Conservation (phyloP, 2,329 filamentous ascomycete species). For the Chrysosphaeria jannelii region DNA sequence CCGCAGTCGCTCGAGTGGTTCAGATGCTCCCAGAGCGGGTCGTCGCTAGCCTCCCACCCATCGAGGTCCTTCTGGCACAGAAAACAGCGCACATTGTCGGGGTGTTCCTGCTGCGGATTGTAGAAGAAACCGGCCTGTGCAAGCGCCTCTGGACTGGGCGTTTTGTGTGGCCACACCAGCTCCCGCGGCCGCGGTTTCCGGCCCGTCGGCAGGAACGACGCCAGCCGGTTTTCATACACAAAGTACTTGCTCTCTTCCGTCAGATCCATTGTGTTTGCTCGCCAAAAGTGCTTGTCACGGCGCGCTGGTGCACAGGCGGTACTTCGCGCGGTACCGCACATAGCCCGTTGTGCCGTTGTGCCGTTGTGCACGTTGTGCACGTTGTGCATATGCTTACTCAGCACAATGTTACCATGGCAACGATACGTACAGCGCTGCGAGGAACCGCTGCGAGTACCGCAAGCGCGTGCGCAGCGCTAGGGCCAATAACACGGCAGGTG, state of each 20-base stretch:
- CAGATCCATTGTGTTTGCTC: conserved; percentile 6
- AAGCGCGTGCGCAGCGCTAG: too few relatives aligned
- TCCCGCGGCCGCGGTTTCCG: too few relatives aligned
- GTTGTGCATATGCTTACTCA: too few relatives aligned
- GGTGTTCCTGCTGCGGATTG: conserved; percentile 39
- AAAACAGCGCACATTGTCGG: conserved; percentile 78
- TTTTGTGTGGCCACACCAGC: conserved; percentile 66
- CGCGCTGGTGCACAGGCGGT: too few relatives aligned
- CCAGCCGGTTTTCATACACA: conserved; percentile 46
- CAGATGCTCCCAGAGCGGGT: conserved; percentile 59
- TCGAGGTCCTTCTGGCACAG: conserved; percentile 59
- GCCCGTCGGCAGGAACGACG: conserved; percentile 48
- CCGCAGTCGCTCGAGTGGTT: conserved; percentile 58
- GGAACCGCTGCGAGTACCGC: too few relatives aligned
- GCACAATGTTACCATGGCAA: too few relatives aligned
- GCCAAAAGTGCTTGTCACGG: too few relatives aligned
- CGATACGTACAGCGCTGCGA: too few relatives aligned
- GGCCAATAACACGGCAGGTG: conserved; percentile 1
- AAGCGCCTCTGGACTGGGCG: conserved; percentile 37
- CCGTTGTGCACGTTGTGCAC: too few relatives aligned
- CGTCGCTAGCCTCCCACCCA: conserved; percentile 73
- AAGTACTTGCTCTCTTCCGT: conserved; percentile 18
- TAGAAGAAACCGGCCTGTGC: conserved; percentile 82
- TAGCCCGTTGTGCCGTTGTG: too few relatives aligned
- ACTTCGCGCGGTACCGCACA: too few relatives aligned